These are phyloP conservation scores for Phytophthora pinifolia DNA, from an alignment of 352 stramenopile genomes.

Conservation along the genomic window DNA sequence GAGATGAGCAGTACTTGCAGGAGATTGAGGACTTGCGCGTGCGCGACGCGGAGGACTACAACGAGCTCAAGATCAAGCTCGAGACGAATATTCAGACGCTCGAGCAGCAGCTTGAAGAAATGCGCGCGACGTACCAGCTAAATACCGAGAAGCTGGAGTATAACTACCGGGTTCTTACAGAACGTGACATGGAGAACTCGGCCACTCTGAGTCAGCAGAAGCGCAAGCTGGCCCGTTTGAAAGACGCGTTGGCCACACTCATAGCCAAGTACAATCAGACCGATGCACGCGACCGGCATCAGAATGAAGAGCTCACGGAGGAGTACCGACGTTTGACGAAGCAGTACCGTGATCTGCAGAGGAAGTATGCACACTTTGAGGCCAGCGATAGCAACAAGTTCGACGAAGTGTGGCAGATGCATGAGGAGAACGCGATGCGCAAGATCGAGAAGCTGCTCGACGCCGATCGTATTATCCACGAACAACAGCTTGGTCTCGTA, in stretches of 20 bases:
- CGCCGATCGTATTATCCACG: slow-evolving; percentile 89
- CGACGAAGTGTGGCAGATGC: slow-evolving; percentile 92
- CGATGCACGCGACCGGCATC: slow-evolving; percentile 80
- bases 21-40: slow-evolving; percentile 92
- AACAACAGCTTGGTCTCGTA: slow-evolving; percentile 88
- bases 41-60: slow-evolving; percentile 94
- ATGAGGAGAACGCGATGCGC: slow-evolving; percentile 82
- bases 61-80: slow-evolving; percentile 96
- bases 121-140: slow-evolving; percentile 94
- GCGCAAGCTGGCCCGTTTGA: slow-evolving; percentile 91
- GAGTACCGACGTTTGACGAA: slow-evolving; percentile 94
- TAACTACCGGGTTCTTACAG: slow-evolving; percentile 95
- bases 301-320: slow-evolving; percentile 93
- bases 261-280: slow-evolving; percentile 93
- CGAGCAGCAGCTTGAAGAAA: slow-evolving; percentile 95
- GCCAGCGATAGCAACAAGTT: slow-evolving; percentile 86
- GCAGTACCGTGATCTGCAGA: slow-evolving; percentile 95
- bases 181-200: slow-evolving; percentile 95
- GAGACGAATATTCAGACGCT: slow-evolving; percentile 96
- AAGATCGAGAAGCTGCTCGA: slow-evolving; percentile 89
- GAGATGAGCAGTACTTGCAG: slow-evolving; percentile 86
- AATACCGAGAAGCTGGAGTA: slow-evolving; percentile 98
- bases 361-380: slow-evolving; percentile 95
- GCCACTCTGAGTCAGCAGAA: slow-evolving; percentile 93
- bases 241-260: slow-evolving; percentile 89